These are phyloP conservation scores for Boletellus dicymbophilus DNA, from an alignment of 1,284 basidiomycete genomes.

Conservation along the genomic window DNA sequence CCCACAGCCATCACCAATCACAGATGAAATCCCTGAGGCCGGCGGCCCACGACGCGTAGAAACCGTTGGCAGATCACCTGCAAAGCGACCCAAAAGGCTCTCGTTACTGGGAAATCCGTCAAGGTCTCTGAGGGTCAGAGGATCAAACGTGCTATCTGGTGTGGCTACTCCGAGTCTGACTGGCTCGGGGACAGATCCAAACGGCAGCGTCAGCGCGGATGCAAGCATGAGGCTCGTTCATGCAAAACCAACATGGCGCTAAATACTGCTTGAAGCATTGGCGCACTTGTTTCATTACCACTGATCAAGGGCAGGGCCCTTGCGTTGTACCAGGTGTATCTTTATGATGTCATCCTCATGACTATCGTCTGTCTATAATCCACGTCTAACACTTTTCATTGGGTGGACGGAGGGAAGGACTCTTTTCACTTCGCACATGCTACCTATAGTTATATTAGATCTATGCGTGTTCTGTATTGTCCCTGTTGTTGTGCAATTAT, in stretches of 20 bases:
- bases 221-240: slow-evolving; percentile 18
- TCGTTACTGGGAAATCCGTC: slow-evolving; percentile 48
- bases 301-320: slow-evolving; percentile 12
- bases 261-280: slow-evolving; percentile 1
- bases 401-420: slow-evolving; percentile 8
- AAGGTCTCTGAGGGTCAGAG: slow-evolving; percentile 30
- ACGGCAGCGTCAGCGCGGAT: slow-evolving; percentile 29
- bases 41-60: slow-evolving; percentile 43
- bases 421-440: slow-evolving; percentile 15
- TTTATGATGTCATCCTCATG: slow-evolving; percentile 10
- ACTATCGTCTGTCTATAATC: slow-evolving; percentile 23
- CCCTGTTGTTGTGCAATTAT: slow-evolving; percentile 15
- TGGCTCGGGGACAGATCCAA: slow-evolving; percentile 28
- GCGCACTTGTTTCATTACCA: slow-evolving; percentile 5
- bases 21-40: slow-evolving; percentile 31
- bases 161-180: slow-evolving; percentile 19
- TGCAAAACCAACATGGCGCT: slow-evolving; percentile 33
- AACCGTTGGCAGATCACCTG: slow-evolving; percentile 52
- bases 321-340: slow-evolving; percentile 21
- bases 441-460: slow-evolving; percentile 29
- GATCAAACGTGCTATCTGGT: slow-evolving; percentile 19
- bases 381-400: slow-evolving; percentile 12
- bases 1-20: slow-evolving; percentile 55
- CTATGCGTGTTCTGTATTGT: slow-evolving; percentile 25
- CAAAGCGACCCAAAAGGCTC: slow-evolving; percentile 61